Percentiles rank a stretch among this genome's conserved stretches.
These are phyloP conservation scores for Beverwykella pulmonaria DNA, from an alignment of 495 filamentous ascomycete genomes.

Conservation along the genomic window DNA sequence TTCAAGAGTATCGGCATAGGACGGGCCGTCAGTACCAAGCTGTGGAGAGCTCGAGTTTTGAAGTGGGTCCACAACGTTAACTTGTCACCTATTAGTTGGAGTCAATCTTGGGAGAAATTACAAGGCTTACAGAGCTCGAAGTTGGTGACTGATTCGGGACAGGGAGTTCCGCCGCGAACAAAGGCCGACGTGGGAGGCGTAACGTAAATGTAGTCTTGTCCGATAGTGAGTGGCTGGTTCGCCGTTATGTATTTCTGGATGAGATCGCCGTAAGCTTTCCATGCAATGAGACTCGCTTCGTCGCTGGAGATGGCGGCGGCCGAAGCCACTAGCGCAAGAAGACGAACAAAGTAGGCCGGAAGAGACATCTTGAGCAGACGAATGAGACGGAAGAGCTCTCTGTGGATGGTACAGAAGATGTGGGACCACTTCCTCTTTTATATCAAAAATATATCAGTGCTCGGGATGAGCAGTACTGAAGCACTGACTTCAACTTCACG, in stretches of 20 bases:
- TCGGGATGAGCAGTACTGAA: neutral
- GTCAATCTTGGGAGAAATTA: neutral
- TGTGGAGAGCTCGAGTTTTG: slow-evolving; percentile 6
- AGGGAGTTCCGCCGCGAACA: slow-evolving; percentile 15
- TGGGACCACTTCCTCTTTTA: neutral
- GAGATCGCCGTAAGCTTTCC: slow-evolving; percentile 18
- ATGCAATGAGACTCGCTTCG: slow-evolving; percentile 19
- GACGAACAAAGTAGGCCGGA: slow-evolving; percentile 3
- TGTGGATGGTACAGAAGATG: neutral
- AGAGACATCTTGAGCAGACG: slow-evolving; percentile 8
- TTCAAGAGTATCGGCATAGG: slow-evolving; percentile 9
- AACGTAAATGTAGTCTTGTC: slow-evolving; percentile 17
- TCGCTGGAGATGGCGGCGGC: slow-evolving; percentile 10
- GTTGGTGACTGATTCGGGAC: slow-evolving; percentile 15
- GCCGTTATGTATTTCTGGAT: slow-evolving; percentile 7
- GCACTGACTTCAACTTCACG: neutral
- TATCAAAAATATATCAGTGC: neutral
- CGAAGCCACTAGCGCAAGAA: slow-evolving; percentile 11
- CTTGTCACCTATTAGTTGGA: neutral
- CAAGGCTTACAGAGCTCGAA: slow-evolving; percentile 16
- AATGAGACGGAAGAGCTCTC: neutral
- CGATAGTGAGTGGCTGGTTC: neutral
- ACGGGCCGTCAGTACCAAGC: slow-evolving; percentile 7
- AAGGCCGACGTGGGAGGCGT: slow-evolving; percentile 15
- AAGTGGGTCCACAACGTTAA: slow-evolving; percentile 8